Percentiles rank a stretch among this genome's conserved stretches.
Conservation (phyloP, 352 stramenopile species). For the Plasmopara halstedii region DNA sequence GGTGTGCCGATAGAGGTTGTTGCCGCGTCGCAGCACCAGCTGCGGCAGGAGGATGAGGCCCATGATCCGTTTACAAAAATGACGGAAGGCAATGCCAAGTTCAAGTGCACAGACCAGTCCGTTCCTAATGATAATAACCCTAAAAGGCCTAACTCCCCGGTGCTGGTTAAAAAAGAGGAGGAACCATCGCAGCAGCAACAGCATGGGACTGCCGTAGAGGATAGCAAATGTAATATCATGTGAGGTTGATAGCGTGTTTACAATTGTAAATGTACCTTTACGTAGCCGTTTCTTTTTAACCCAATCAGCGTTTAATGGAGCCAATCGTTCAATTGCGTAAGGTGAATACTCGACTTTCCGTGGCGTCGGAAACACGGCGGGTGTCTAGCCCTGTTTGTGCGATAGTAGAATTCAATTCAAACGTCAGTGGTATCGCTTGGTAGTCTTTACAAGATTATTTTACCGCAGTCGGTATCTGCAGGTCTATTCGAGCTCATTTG, state of each 20-base stretch:
- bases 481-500: background rate
- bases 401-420: background rate
- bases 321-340: conserved; percentile 20
- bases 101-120: background rate
- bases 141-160: conserved; percentile 1
- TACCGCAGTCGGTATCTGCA: background rate
- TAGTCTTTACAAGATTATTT: background rate
- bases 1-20: conserved; percentile 58
- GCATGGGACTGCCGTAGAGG: conserved; percentile 1
- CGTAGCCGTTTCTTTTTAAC: conserved; percentile 19
- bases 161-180: conserved; percentile 5
- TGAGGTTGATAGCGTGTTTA: no score
- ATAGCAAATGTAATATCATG: conserved; percentile 19
- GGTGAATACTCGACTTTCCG: conserved; percentile 12
- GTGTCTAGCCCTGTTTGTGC: conserved; percentile 1
- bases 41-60: conserved; percentile 25
- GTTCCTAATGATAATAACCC: background rate
- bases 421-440: background rate
- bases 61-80: conserved; percentile 28
- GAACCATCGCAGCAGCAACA: conserved; percentile 2
- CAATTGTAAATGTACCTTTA: no score
- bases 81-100: background rate
- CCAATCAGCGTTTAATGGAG: conserved; percentile 12
- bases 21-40: conserved; percentile 29
- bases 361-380: conserved; percentile 1